These are phyloP conservation scores for Termitomyces sp. DNA, from an alignment of 768 basidiomycete species.

Conservation along the genomic window DNA sequence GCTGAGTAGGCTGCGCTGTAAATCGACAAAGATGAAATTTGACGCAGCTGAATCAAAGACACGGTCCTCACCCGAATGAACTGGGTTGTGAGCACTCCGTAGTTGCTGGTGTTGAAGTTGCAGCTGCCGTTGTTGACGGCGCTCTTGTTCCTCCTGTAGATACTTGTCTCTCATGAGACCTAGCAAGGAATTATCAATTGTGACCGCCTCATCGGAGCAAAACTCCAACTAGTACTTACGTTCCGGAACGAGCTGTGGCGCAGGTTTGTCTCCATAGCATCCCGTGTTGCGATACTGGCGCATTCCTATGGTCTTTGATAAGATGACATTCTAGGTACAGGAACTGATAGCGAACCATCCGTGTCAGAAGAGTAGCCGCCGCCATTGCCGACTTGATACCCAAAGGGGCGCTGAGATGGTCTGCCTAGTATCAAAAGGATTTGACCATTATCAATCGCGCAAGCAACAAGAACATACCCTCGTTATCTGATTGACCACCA, in stretches of 20 bases:
- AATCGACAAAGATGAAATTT: not conserved
- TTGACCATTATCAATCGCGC: not conserved
- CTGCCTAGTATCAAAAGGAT: not conserved
- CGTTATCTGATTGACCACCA: not conserved
- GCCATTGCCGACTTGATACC: not conserved
- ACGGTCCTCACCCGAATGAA: not conserved
- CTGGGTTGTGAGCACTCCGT: not conserved
- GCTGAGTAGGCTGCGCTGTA: not conserved
- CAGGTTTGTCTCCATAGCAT: not conserved
- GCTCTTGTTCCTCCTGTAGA: not conserved
- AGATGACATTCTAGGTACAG: not conserved
- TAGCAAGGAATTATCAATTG: not conserved
- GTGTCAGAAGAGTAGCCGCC: conserved; percentile 6
- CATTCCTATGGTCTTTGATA: not conserved
- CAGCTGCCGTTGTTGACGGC: not conserved
- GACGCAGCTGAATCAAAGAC: not conserved
- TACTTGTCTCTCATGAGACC: not conserved
- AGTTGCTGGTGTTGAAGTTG: not conserved
- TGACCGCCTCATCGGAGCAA: not conserved
- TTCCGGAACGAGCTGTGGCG: not conserved
- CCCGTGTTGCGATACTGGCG: not conserved
- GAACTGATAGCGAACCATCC: not conserved
- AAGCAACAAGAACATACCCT: not conserved
- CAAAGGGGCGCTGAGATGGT: not conserved
- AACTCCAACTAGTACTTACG: not conserved